Percentiles rank a stretch among this genome's conserved stretches.
phyloP scores from a whole-genome alignment of 1,284 basidiomycete genomes.

The Sparassis latifolia region DNA sequence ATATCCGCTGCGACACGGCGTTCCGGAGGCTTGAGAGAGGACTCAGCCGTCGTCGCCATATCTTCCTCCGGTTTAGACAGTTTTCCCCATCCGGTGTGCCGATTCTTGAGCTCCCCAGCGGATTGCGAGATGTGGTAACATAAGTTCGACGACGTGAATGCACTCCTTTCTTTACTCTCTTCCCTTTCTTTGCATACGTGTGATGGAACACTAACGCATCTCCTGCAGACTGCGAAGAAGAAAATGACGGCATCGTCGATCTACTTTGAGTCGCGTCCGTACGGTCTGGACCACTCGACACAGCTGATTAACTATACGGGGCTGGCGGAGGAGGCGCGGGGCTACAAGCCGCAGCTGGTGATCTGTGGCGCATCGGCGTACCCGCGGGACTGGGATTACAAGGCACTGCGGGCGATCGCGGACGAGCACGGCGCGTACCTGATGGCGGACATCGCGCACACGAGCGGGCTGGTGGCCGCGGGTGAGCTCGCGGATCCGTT shows the following conservation, averaged over 20 bases:
- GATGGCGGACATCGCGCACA: slow-evolving; percentile 97
- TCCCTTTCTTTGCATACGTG: too few relatives aligned
- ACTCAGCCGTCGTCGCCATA: too few relatives aligned
- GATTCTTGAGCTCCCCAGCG: too few relatives aligned
- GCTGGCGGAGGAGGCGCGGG: slow-evolving; percentile 83
- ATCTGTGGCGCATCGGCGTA: slow-evolving; percentile 99
- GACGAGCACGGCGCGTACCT: slow-evolving; percentile 89
- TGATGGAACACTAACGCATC: neutral
- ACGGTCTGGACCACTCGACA: slow-evolving; percentile 79
- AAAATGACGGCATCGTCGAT: slow-evolving; percentile 99
- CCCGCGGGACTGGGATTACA: slow-evolving; percentile 98
- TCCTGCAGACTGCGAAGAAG: slow-evolving; percentile 89
- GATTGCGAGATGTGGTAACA: too few relatives aligned
- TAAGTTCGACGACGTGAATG: too few relatives aligned
- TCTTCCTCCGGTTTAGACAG: too few relatives aligned
- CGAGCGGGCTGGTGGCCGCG: slow-evolving; percentile 92
- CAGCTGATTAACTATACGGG: slow-evolving; percentile 90
- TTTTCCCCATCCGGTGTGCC: too few relatives aligned
- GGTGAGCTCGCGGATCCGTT: slow-evolving; percentile 92
- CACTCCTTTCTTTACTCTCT: too few relatives aligned
- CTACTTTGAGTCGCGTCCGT: slow-evolving; percentile 99
- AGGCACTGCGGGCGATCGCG: slow-evolving; percentile 74
- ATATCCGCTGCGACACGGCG: too few relatives aligned
- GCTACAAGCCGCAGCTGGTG: slow-evolving; percentile 95
- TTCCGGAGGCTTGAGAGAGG: too few relatives aligned